Percentiles rank a stretch among this genome's conserved stretches.
phyloP scores from a whole-genome alignment of 208 protist genomes.

The Leishmania arabica region DNA sequence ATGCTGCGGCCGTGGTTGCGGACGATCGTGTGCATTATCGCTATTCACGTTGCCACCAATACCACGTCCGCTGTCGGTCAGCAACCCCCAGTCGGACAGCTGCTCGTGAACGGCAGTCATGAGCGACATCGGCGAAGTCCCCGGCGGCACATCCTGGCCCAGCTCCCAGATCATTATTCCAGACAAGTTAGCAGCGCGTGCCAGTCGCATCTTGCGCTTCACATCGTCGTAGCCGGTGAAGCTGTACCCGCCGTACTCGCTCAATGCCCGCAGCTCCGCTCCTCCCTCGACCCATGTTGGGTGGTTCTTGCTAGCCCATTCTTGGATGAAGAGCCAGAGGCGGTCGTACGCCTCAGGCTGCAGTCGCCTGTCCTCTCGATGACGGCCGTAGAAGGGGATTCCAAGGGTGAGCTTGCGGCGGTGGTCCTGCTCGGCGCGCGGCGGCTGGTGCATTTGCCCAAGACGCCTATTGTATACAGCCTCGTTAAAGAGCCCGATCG shows the following conservation, averaged over 20 bases:
- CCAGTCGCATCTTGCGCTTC: slow-evolving; percentile 54
- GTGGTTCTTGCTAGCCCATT: slow-evolving; percentile 40
- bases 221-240: slow-evolving; percentile 52
- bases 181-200: slow-evolving; percentile 34
- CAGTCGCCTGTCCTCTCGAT: slow-evolving; percentile 27
- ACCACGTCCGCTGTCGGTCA: too few species aligned
- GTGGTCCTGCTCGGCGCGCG: slow-evolving; percentile 6
- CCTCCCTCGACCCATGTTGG: slow-evolving; percentile 27
- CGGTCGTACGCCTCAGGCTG: slow-evolving; percentile 49
- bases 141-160: slow-evolving; percentile 63
- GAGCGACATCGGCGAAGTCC: slow-evolving; percentile 44
- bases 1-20: not conserved
- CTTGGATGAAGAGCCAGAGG: slow-evolving; percentile 37
- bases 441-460: not conserved
- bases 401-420: slow-evolving; percentile 60
- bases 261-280: slow-evolving; percentile 35
- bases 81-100: slow-evolving; percentile 38
- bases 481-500: slow-evolving; percentile 17
- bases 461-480: not conserved
- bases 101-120: slow-evolving; percentile 57
- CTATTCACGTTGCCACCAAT: not conserved
- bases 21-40: not conserved
- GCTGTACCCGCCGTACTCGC: slow-evolving; percentile 39
- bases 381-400: slow-evolving; percentile 64
- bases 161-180: slow-evolving; percentile 85